Base-by-base conservation (phyloP, 208 protist species). In the Trypanosoma melophagium region DNA sequence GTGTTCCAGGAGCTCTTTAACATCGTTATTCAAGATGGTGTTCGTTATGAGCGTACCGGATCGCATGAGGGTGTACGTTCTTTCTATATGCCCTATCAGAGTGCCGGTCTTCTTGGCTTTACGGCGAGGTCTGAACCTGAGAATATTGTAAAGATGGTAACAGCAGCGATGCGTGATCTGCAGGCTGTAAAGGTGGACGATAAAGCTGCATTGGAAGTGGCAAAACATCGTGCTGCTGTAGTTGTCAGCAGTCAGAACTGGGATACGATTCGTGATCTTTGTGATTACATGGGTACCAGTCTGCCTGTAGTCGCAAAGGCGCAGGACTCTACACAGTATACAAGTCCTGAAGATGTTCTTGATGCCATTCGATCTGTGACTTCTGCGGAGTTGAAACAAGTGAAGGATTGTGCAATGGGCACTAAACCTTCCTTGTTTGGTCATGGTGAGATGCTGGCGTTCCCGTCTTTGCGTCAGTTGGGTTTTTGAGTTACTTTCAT, bases 261-360 rank as follows among this genome's bases (percentile, higher is more conserved):
- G 60, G 88, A 94, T 56, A 85, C 67, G 22, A 69, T 87, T 44
- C 86, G 87, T 53, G 87, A 92, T 78, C 88, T 93, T 71, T 92
- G 85, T 75, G 90, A 96, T 70, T 94, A 88, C 77, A 80, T 96
- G 72, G 87, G 87, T 49, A 94, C 86, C 47, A 83, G 77, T 59
- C 71, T 95, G 52, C 47, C 74, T n/a, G 14, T 87, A 9, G 47
- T 42, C 1, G 76, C 76, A 16, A 59, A 56, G 57, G 45, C 50
- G 31, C 45, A 41, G 28, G 61, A 58, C 21, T 80, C 78, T 5
- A 90, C 74, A 50, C 54, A 76, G 14, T 64, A 77, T 28, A 74
- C 70, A 24, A 71, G 50, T 49, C 52, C 86, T 12, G 81, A 84
- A 45, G 87, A 90, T 57, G 71, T 95, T 19, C 53, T 89, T 17